Conservation (phyloP, 225 moss, liverwort and hornwort genomes). For the Straminergon stramineum region DNA sequence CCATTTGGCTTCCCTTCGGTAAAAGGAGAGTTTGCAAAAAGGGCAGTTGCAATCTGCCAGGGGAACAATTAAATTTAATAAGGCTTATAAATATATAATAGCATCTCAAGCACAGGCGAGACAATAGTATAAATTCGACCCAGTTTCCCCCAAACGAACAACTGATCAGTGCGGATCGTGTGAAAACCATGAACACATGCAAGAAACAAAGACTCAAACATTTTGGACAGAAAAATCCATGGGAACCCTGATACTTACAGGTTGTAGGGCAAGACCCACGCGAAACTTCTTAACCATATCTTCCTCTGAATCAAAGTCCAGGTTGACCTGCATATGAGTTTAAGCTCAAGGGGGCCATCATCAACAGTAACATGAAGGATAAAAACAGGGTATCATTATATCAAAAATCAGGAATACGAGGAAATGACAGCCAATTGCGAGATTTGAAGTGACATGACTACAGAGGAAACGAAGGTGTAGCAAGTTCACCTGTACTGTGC, state of each 20-base stretch:
- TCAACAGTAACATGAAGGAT: background rate
- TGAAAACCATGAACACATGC: background rate
- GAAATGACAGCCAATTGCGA: background rate
- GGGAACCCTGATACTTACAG: conserved; percentile 32
- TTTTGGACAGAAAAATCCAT: background rate
- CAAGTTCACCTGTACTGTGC: conserved; percentile 74
- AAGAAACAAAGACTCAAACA: conserved; percentile 29
- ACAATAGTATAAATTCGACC: background rate
- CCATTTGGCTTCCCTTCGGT: conserved; percentile 94
- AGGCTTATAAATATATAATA: background rate
- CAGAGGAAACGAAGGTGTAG: background rate
- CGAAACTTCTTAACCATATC: conserved; percentile 92
- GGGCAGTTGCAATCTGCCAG: conserved; percentile 87
- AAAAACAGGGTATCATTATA: background rate
- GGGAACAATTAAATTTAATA: background rate
- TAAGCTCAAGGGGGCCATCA: background rate
- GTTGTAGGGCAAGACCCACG: conserved; percentile 86
- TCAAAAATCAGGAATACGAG: background rate
- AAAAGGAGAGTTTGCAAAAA: conserved; percentile 96
- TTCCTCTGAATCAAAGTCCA: conserved; percentile 92
- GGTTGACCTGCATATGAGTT: conserved; percentile 61
- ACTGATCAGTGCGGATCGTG: background rate
- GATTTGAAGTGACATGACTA: background rate
- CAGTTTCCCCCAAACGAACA: background rate
- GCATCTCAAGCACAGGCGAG: background rate